Percentiles rank a stretch among this genome's conserved stretches.
phyloP scores from a whole-genome alignment of 768 basidiomycete species.

The Suillus decipiens region DNA sequence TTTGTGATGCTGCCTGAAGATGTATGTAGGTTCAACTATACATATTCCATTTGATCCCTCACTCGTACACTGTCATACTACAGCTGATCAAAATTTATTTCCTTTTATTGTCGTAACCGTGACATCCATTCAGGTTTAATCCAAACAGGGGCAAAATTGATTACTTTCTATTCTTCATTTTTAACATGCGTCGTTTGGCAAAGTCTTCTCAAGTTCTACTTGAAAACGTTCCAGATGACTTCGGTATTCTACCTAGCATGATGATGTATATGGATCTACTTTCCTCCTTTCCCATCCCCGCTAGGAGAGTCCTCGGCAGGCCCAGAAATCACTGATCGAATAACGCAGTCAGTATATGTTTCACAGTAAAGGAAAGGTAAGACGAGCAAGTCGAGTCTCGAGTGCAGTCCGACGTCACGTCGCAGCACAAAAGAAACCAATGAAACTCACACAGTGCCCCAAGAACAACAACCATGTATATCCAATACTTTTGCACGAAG shows the following conservation, averaged over 20 bases:
- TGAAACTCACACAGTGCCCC: slow-evolving; percentile 56
- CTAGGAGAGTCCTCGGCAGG: slow-evolving; percentile 30
- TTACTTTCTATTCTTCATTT: not conserved
- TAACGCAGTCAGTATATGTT: not conserved
- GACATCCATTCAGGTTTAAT: not conserved
- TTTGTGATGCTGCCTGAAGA: too few relatives aligned
- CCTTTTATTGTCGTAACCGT: too few relatives aligned
- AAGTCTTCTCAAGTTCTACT: not conserved
- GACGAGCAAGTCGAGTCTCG: not conserved
- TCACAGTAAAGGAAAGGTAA: slow-evolving; percentile 1
- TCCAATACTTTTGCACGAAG: slow-evolving; percentile 90
- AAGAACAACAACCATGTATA: slow-evolving; percentile 67
- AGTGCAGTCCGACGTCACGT: not conserved
- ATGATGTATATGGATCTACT: slow-evolving; percentile 13
- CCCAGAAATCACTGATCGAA: slow-evolving; percentile 29
- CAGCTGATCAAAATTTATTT: too few relatives aligned
- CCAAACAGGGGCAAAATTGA: too few relatives aligned
- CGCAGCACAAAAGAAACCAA: not conserved
- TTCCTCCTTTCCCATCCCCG: slow-evolving; percentile 26
- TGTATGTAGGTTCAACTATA: too few relatives aligned
- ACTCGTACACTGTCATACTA: too few relatives aligned
- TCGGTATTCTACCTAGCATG: not conserved
- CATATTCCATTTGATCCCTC: too few relatives aligned
- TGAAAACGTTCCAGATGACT: not conserved
- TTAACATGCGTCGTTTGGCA: not conserved